Evolutionary conservation across 2,329 filamentous ascomycete species (phyloP), one percentile per base, ranked within the genome.

Genomic region (Aspergillus puulaauensis): DNA sequence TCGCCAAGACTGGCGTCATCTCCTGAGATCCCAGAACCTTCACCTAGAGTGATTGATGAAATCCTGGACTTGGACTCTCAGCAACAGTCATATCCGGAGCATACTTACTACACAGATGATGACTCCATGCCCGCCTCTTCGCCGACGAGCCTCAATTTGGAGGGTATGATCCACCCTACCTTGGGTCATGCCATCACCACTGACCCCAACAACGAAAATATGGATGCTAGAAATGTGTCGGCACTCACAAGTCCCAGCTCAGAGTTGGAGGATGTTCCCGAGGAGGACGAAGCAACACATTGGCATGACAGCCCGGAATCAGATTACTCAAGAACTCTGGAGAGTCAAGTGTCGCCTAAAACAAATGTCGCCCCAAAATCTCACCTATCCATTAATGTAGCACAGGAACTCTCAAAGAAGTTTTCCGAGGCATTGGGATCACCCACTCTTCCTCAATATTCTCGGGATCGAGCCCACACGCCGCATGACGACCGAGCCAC

Each of bases 401-500:
- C 70, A 6, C 67, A 73, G 51, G 65, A 73, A 24, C 72, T 64
- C 54, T 72, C 60, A 62, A 73, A 61, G 12, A 75, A 78, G 53
- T 77, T 77, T 61, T 78, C 79, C 8, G 79, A 81, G 50, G 76
- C 75, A 11, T 60, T 81, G 19, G 75, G 74, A 15, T 80, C 79
- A 5, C 73, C 77, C 3, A 75, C 73, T 50, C 63, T 70, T 31
- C 74, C 66, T 49, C 67, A 71, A 31, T 61, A 66, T 49, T 55
- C 65, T 7, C 58, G 66, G 19, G 64, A 51, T 12, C 45, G 58
- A 19, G 57, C 60, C 24, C 54, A 57, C 49, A 57, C 59, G 4
- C 62, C 56, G 31, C 57, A 59, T 23, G 62, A 61, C 23, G 33
- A 39, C 62, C 64, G 15, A 55, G 56, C 33, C 61, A 23, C 61